These are phyloP conservation scores for Rhizopogon vulgaris DNA, from an alignment of 768 basidiomycete genomes.

Conservation along the genomic window DNA sequence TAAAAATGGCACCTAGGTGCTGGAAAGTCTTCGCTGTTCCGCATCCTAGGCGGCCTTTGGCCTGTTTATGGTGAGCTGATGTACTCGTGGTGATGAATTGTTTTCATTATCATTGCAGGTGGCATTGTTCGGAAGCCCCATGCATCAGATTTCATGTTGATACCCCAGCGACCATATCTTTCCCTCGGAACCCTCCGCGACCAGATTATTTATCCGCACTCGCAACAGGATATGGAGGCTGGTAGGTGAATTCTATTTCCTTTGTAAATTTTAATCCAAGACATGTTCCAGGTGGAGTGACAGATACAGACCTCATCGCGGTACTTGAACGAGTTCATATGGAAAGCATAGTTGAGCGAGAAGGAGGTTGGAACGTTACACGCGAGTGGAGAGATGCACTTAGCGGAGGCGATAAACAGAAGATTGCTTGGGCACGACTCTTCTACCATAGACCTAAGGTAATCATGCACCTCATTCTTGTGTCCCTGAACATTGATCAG, in stretches of 20 bases:
- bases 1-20: slow-evolving; percentile 43
- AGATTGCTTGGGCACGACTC: slow-evolving; percentile 93
- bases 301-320: slow-evolving; percentile 65
- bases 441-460: slow-evolving; percentile 96
- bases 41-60: slow-evolving; percentile 97
- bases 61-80: slow-evolving; percentile 48
- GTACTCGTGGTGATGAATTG: neutral
- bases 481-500: neutral
- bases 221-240: slow-evolving; percentile 68
- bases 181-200: slow-evolving; percentile 90
- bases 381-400: slow-evolving; percentile 92
- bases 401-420: slow-evolving; percentile 94
- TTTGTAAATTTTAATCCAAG: slow-evolving; percentile 3
- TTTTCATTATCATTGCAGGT: slow-evolving; percentile 22
- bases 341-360: slow-evolving; percentile 80
- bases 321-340: slow-evolving; percentile 80
- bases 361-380: slow-evolving; percentile 92
- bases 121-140: slow-evolving; percentile 88
- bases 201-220: slow-evolving; percentile 95
- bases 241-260: slow-evolving; percentile 38
- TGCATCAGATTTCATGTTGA: slow-evolving; percentile 84
- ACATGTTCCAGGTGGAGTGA: slow-evolving; percentile 48
- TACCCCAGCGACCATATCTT: slow-evolving; percentile 95
- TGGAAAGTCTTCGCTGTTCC: slow-evolving; percentile 88
- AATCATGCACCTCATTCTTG: slow-evolving; percentile 12